phyloP scores from a whole-genome alignment of 2,329 filamentous ascomycete genomes.

The Mycocentrospora acerina region DNA sequence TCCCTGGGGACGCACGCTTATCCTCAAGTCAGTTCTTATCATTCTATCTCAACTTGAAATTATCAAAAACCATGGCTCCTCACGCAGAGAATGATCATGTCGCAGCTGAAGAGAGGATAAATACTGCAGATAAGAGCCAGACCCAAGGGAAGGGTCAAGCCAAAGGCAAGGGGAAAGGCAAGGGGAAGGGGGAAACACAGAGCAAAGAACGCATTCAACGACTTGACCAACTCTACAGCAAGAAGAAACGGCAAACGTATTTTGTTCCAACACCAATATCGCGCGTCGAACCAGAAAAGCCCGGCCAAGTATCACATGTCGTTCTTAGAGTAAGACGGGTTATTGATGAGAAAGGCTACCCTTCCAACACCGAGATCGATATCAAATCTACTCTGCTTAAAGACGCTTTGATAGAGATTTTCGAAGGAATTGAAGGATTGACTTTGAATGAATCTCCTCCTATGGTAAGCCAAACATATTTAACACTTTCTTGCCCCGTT shows the following conservation, averaged over 20 bases:
- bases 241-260: conserved; percentile 11
- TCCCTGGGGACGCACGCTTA: too few species aligned
- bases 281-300: conserved; percentile 1
- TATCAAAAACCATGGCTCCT: neutral
- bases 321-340: conserved; percentile 15
- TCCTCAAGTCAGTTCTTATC: too few species aligned
- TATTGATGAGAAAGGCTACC: conserved; percentile 11
- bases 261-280: conserved; percentile 11
- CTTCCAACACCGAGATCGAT: conserved; percentile 10
- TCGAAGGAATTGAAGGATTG: conserved; percentile 9
- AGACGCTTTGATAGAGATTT: conserved; percentile 9
- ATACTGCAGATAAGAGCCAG: neutral
- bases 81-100: conserved; percentile 1
- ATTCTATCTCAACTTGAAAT: too few species aligned
- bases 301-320: conserved; percentile 5
- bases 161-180: conserved; percentile 4
- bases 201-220: conserved; percentile 8
- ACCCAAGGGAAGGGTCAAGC: neutral
- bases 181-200: neutral
- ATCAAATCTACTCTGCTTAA: conserved; percentile 12
- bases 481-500: too few species aligned
- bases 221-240: conserved; percentile 10
- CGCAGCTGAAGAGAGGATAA: neutral
- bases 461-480: neutral
- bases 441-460: conserved; percentile 12